These are phyloP conservation scores for Claviceps quebecensis DNA, from an alignment of 2,329 filamentous ascomycete species.

Conservation along the genomic window DNA sequence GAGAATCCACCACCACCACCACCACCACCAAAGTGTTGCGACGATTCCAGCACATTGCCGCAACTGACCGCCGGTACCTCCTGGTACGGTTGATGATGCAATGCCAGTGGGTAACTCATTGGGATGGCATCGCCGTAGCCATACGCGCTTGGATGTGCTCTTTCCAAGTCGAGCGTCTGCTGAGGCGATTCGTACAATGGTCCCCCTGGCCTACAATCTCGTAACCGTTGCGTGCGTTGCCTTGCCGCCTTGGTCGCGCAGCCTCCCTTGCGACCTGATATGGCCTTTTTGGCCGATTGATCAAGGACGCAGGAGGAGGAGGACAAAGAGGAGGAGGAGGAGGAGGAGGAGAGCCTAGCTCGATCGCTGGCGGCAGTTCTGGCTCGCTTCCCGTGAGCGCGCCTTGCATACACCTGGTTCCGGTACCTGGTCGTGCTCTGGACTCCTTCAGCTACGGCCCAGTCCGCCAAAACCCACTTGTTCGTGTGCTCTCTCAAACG, in stretches of 20 bases:
- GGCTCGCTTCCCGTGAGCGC: conserved; percentile 6
- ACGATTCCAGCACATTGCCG: background rate
- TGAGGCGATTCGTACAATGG: background rate
- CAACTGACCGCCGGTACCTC: background rate
- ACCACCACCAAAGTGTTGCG: background rate
- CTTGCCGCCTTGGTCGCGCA: conserved; percentile 16
- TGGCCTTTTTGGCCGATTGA: conserved; percentile 16
- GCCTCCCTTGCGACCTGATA: conserved; percentile 21
- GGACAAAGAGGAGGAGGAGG: conserved; percentile 11
- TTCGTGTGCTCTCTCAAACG: too few species aligned
- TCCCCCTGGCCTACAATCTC: conserved; percentile 9
- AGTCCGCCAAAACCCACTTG: conserved; percentile 63
- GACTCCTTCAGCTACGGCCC: conserved; percentile 57
- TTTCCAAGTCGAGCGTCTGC: background rate
- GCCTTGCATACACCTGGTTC: conserved; percentile 28
- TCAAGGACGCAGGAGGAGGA: conserved; percentile 11
- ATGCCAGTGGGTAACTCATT: background rate
- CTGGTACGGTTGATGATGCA: background rate
- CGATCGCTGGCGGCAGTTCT: background rate
- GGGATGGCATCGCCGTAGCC: background rate
- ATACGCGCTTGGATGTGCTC: background rate
- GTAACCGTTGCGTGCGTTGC: conserved; percentile 13
- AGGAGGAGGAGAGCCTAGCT: conserved; percentile 6
- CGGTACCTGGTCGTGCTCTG: conserved; percentile 76
- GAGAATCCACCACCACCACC: background rate